Base-by-base conservation (phyloP, 2,329 filamentous ascomycete genomes). In the Cladobotryum protrusum region DNA sequence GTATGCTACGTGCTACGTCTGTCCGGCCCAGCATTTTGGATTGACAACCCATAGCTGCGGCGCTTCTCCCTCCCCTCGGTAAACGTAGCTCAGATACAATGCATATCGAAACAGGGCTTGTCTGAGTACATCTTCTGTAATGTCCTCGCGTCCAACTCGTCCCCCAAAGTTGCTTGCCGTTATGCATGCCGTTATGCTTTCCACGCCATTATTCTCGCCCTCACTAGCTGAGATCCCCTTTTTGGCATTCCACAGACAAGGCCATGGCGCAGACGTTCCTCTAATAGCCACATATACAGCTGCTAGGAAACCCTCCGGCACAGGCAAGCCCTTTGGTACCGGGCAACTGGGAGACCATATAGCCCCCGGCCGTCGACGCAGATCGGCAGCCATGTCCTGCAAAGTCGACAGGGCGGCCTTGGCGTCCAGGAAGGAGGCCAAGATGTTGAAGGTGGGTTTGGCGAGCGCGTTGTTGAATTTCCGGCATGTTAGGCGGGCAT, bases 271-370 rank as follows among this genome's bases (percentile, higher is more conserved):
- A 29, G 61, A 59, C 13, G 50, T 48, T 5, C 65, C 61, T 12
- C 51, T 53, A 18, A 68, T 47, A 18, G 62, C 63, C 14, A 57
- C 50, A 55, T 59, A 62, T 20, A 66, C 51, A 6, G 64, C 66
- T 29, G 61, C 59, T 12, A 68, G 55, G 48, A 68, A 68, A 41
- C 63, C 62, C 36, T 60, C 56, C 9, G 60, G 54, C 12, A 68
- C 47, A 33, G 59, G 64, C 7, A 68, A 52, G 13, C 54, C 51
- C 13, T 46, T 47, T 4, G 66, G 66, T 13, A 67, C 63, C 36
- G 55, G 54, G 56, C 66, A 68, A n/a, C 56, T 51, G n/a, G 66
- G 66, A 15, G 66, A 68, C 66, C 66, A 68, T 48, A 68, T 61
- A 11, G 61, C 59, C 1, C 53, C 54, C 8, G 54, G 55, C 8